A percentile compares a stretch with the other conserved stretches of the same genome.
These are phyloP conservation scores for Tilletia setariae DNA, from an alignment of 1,284 basidiomycete species.

Conservation along the genomic window DNA sequence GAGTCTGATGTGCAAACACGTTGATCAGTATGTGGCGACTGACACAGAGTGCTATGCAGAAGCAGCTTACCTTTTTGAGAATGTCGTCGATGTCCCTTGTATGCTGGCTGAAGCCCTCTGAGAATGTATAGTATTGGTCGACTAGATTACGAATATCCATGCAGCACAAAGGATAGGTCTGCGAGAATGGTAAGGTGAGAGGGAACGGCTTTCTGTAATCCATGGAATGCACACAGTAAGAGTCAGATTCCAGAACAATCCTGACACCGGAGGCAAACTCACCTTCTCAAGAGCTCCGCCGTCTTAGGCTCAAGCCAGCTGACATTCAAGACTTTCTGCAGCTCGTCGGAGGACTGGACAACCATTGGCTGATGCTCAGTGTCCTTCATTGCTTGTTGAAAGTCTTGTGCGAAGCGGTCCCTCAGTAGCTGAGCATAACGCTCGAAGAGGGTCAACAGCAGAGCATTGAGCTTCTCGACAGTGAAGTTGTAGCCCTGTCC, in stretches of 20 bases:
- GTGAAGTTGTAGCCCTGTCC: constrained; percentile 68
- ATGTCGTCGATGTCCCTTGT: constrained; percentile 89
- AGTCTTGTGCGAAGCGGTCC: constrained; percentile 72
- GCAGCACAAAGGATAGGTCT: constrained; percentile 90
- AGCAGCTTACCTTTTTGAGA: constrained; percentile 68
- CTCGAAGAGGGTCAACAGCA: constrained; percentile 84
- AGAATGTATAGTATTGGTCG: constrained; percentile 93
- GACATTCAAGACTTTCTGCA: constrained; percentile 72
- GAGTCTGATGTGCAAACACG: constrained; percentile 61
- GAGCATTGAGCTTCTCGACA: constrained; percentile 74
- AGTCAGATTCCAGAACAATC: too few species aligned
- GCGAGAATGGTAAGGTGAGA: constrained; percentile 83
- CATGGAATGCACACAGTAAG: constrained; percentile 53
- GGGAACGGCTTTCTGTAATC: constrained; percentile 67
- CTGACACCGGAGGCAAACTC: constrained; percentile 30
- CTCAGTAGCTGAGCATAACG: constrained; percentile 81
- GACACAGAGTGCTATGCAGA: background rate
- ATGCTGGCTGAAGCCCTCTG: constrained; percentile 87
- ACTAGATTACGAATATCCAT: constrained; percentile 92
- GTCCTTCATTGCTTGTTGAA: constrained; percentile 62
- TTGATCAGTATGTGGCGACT: background rate
- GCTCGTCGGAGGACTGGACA: constrained; percentile 69
- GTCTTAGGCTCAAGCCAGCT: constrained; percentile 72
- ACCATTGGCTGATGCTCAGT: constrained; percentile 93
- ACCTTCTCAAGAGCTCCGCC: constrained; percentile 26